A percentile compares a stretch with the other conserved stretches of the same genome.
These are phyloP conservation scores for Acacia concinna DNA, from an alignment of 331 rosid genomes.

Conservation along the genomic window DNA sequence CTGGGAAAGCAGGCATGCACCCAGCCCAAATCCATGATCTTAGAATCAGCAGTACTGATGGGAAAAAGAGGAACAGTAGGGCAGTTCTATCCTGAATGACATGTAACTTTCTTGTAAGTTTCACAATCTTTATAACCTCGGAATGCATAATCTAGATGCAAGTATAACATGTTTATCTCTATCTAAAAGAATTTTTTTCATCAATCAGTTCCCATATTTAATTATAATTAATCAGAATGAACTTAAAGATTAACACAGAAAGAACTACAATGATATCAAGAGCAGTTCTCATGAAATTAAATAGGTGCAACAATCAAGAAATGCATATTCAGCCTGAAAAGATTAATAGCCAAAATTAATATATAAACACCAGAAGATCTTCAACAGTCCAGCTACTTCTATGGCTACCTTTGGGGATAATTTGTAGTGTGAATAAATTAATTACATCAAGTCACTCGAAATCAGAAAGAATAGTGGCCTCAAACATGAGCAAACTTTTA, in stretches of 20 bases:
- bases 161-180: not conserved
- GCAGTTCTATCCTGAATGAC: slow-evolving; percentile 89
- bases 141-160: slow-evolving; percentile 1
- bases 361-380: not conserved
- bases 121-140: slow-evolving; percentile 20
- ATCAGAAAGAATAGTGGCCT: not conserved
- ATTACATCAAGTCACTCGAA: not conserved
- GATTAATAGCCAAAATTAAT: not conserved
- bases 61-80: slow-evolving; percentile 86
- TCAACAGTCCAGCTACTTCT: not conserved
- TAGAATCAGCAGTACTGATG: slow-evolving; percentile 66
- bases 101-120: slow-evolving; percentile 24
- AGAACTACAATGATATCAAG: not conserved
- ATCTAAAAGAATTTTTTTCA: not conserved
- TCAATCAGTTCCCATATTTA: not conserved
- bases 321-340: not conserved
- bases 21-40: slow-evolving; percentile 95
- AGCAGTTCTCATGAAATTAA: not conserved
- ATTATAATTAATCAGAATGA: not conserved
- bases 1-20: slow-evolving; percentile 94
- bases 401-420: not conserved
- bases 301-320: not conserved
- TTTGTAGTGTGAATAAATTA: not conserved
- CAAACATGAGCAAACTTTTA: not conserved
- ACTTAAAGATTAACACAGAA: not conserved